Percentiles rank a stretch among this genome's conserved stretches.
These are phyloP conservation scores for Akanthomyces muscarius DNA, from an alignment of 2,329 filamentous ascomycete genomes.

Conservation along the genomic window DNA sequence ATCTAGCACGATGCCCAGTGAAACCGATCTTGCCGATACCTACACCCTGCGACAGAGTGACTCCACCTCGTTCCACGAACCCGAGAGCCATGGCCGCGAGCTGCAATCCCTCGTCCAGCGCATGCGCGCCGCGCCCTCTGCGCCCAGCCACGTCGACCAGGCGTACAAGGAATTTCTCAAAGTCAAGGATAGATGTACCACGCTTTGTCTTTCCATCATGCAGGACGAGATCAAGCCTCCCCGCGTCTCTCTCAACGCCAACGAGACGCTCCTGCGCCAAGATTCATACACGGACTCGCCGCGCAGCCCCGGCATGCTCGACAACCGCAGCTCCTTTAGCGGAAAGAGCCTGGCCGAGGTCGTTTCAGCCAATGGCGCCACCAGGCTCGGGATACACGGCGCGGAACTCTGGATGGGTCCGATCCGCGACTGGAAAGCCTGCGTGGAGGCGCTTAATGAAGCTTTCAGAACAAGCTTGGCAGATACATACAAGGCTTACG, in stretches of 20 bases:
- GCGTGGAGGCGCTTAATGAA: slow-evolving; percentile 39
- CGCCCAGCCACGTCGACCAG: slow-evolving; percentile 38
- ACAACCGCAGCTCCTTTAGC: slow-evolving; percentile 37
- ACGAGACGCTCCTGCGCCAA: slow-evolving; percentile 25
- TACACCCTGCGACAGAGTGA: slow-evolving; percentile 20
- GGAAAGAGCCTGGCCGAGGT: slow-evolving; percentile 33
- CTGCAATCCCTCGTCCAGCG: slow-evolving; percentile 34
- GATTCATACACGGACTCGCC: slow-evolving; percentile 31
- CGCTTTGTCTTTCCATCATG: slow-evolving; percentile 38
- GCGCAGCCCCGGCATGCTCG: slow-evolving; percentile 29
- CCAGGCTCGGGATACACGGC: slow-evolving; percentile 21
- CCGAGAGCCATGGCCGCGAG: slow-evolving; percentile 33
- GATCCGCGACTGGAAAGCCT: slow-evolving; percentile 43
- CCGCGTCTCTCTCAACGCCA: slow-evolving; percentile 21
- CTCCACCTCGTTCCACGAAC: slow-evolving; percentile 26
- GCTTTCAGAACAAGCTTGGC: slow-evolving; percentile 39
- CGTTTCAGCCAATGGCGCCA: slow-evolving; percentile 25
- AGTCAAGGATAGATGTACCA: slow-evolving; percentile 37
- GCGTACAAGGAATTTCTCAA: slow-evolving; percentile 43
- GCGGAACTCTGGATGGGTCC: slow-evolving; percentile 34
- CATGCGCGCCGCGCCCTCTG: slow-evolving; percentile 31
- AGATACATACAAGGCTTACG: slow-evolving; percentile 43
- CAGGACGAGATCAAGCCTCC: slow-evolving; percentile 36
- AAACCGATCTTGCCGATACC: slow-evolving; percentile 8
- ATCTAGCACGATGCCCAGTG: neutral